phyloP scores from a whole-genome alignment of 2,329 filamentous ascomycete genomes.

The Neofusicoccum kwambonambiense region DNA sequence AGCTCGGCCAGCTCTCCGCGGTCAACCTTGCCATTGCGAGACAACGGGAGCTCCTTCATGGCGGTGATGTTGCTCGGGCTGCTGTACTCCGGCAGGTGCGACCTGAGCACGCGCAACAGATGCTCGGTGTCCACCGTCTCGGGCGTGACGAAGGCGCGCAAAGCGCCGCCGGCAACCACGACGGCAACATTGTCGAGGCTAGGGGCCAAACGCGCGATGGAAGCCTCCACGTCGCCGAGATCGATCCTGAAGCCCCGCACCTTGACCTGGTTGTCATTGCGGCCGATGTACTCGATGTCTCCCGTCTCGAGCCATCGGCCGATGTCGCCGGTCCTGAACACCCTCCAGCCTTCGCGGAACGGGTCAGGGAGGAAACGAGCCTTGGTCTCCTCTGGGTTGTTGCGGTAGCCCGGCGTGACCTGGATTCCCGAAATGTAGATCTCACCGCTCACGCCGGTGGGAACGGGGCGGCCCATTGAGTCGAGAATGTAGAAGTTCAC shows the following conservation, averaged over 20 bases:
- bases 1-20: conserved; percentile 8
- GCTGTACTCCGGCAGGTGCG: conserved; percentile 13
- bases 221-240: conserved; percentile 21
- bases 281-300: conserved; percentile 20
- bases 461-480: conserved; percentile 8
- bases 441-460: conserved; percentile 16
- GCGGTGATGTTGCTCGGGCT: background rate
- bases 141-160: conserved; percentile 17
- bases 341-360: background rate
- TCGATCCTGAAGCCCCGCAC: conserved; percentile 22
- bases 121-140: background rate
- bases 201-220: background rate
- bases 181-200: conserved; percentile 4
- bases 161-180: background rate
- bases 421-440: conserved; percentile 17
- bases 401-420: conserved; percentile 17
- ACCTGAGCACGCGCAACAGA: background rate
- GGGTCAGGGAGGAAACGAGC: conserved; percentile 12
- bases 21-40: conserved; percentile 16
- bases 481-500: conserved; percentile 18
- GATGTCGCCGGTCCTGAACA: conserved; percentile 20
- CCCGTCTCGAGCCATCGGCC: conserved; percentile 16
- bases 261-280: conserved; percentile 22
- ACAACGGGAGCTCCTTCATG: conserved; percentile 1
- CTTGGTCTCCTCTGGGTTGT: conserved; percentile 2